Evolutionary conservation across 306 rosid species (phyloP).

Genomic region (Echinosophora koreensis): DNA sequence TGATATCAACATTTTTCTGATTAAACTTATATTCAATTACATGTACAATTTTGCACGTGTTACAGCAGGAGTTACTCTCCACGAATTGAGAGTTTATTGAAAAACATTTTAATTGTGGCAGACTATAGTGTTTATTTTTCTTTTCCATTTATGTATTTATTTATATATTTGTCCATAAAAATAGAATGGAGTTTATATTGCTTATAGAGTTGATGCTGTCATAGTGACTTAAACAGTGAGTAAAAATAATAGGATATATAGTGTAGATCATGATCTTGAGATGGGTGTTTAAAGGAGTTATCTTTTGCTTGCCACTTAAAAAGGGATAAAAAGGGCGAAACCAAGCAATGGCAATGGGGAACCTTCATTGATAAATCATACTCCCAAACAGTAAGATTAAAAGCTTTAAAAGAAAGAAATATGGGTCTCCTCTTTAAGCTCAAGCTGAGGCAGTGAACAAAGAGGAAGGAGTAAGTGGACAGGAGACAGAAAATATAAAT

Average conservation of each 20-base stretch:
- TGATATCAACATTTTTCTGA: background rate
- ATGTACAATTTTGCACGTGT: background rate
- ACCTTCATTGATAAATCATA: constrained; percentile 42
- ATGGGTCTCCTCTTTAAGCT: constrained; percentile 42
- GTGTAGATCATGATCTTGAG: constrained; percentile 12
- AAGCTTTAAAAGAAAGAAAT: constrained; percentile 45
- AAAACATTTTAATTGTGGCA: background rate
- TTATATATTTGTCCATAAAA: background rate
- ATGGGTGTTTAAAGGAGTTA: constrained; percentile 35
- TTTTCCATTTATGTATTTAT: background rate
- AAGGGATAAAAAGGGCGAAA: constrained; percentile 6
- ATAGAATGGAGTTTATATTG: background rate
- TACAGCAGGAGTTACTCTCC: background rate
- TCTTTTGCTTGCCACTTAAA: constrained; percentile 52
- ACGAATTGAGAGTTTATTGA: background rate
- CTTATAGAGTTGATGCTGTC: background rate
- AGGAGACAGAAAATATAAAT: background rate
- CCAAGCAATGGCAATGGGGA: constrained; percentile 31
- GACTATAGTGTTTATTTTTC: background rate
- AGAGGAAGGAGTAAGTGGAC: constrained; percentile 31
- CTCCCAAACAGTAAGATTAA: constrained; percentile 45
- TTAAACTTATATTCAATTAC: background rate
- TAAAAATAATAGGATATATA: background rate
- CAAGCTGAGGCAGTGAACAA: constrained; percentile 11
- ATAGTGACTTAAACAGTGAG: background rate